Evolutionary conservation across 129 eudicot genomes (phyloP).

Genomic region (Rutidosis leptorrhynchoides): DNA sequence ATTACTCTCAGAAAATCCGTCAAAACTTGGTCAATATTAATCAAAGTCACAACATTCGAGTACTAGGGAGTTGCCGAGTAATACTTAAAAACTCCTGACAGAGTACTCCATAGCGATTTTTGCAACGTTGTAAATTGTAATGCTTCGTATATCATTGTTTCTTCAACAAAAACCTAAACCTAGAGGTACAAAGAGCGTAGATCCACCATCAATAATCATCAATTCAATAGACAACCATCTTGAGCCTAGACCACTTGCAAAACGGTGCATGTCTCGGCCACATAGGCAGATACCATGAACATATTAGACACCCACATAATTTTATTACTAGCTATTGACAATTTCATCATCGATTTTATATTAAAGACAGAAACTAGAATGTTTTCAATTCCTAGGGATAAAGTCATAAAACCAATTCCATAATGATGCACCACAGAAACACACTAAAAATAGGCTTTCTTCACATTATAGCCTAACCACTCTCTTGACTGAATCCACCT

Average conservation of each 20-base stretch:
- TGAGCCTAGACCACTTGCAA: constrained; percentile 33
- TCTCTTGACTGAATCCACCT: constrained; percentile 42
- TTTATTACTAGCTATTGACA: constrained; percentile 36
- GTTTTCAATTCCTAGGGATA: constrained; percentile 46
- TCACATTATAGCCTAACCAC: constrained; percentile 44
- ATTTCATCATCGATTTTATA: constrained; percentile 41
- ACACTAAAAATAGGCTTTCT: constrained; percentile 30
- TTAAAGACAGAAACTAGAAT: constrained; percentile 46
- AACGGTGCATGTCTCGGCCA: constrained; percentile 41
- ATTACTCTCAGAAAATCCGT: too few species aligned
- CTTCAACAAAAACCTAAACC: constrained; percentile 38
- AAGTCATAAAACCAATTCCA: constrained; percentile 50
- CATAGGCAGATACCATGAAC: constrained; percentile 46
- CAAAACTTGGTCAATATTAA: too few species aligned
- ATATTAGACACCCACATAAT: constrained; percentile 52
- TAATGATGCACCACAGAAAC: constrained; percentile 41
- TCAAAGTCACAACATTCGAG: too few species aligned
- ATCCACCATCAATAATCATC: constrained; percentile 38
- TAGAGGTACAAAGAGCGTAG: constrained; percentile 33
- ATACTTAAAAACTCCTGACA: too few species aligned
- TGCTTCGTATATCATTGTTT: constrained; percentile 48
- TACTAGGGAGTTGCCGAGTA: too few species aligned
- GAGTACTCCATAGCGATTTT: too few species aligned
- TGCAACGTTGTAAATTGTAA: too few species aligned
- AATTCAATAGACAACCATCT: constrained; percentile 34